A percentile compares a stretch with the other conserved stretches of the same genome.
phyloP scores from a whole-genome alignment of 805 yeast species.

The Yarrowia alimentaria region DNA sequence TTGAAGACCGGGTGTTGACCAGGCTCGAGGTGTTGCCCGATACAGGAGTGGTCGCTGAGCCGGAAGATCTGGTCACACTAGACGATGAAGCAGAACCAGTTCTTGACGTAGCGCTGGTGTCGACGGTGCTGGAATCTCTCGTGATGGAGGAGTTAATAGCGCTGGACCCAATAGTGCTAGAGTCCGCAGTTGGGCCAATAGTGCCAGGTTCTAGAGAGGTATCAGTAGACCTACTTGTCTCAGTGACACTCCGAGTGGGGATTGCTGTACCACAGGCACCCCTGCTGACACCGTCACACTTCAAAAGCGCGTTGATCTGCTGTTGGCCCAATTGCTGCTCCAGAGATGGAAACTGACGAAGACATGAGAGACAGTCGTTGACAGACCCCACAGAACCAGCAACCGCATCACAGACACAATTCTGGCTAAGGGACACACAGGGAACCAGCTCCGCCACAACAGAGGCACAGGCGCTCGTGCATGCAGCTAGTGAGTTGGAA shows the following conservation, averaged over 20 bases:
- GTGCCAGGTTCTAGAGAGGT: too few relatives aligned
- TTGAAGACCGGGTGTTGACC: too few relatives aligned
- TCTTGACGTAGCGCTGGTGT: too few relatives aligned
- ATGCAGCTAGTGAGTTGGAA: too few relatives aligned
- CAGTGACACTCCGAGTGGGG: background rate
- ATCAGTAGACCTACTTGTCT: too few relatives aligned
- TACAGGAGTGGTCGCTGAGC: background rate
- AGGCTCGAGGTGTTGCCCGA: too few relatives aligned
- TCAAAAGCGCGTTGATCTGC: background rate
- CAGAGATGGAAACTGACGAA: background rate
- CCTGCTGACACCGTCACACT: slow-evolving; percentile 4
- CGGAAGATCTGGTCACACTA: slow-evolving; percentile 1
- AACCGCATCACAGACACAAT: background rate
- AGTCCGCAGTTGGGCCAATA: too few relatives aligned
- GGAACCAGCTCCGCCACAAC: background rate
- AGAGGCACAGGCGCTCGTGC: background rate
- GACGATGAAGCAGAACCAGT: background rate
- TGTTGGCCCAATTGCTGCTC: too few relatives aligned
- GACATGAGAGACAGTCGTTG: slow-evolving; percentile 1
- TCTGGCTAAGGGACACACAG: background rate
- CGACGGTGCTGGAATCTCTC: too few relatives aligned
- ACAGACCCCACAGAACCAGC: background rate
- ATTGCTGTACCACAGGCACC: background rate
- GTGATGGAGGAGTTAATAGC: too few relatives aligned
- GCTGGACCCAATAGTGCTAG: too few relatives aligned